Percentiles rank a stretch among this genome's conserved stretches.
Conservation (phyloP, 805 yeast genomes). For the Cyberlindnera mississippiensis region DNA sequence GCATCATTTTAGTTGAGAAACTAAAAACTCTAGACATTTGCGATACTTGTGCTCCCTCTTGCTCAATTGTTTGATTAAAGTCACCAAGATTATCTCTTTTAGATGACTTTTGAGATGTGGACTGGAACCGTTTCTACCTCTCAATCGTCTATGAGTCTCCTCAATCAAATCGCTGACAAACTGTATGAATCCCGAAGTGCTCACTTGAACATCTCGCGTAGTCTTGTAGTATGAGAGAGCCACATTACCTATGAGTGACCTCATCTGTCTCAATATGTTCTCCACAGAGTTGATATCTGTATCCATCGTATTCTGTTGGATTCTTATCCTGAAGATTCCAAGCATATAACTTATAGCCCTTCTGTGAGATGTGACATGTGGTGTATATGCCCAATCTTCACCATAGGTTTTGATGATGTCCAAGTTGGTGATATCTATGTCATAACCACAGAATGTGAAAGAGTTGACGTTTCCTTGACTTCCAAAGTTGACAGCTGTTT, state of each 20-base stretch:
- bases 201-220: constrained; percentile 3
- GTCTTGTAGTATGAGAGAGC: constrained; percentile 18
- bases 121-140: neutral
- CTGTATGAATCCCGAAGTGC: constrained; percentile 4
- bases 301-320: constrained; percentile 30
- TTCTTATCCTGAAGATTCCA: constrained; percentile 30
- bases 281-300: constrained; percentile 18
- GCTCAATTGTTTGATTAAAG: constrained; percentile 14
- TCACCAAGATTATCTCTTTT: constrained; percentile 4
- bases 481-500: constrained; percentile 35
- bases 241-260: constrained; percentile 14
- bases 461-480: constrained; percentile 1
- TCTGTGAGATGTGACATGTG: constrained; percentile 13
- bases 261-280: constrained; percentile 23
- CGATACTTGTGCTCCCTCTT: constrained; percentile 16
- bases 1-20: too few relatives aligned
- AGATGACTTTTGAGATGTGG: neutral
- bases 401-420: constrained; percentile 34
- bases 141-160: constrained; percentile 1
- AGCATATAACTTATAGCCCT: constrained; percentile 10
- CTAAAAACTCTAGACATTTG: constrained; percentile 4
- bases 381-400: constrained; percentile 14
- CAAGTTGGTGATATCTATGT: constrained; percentile 32
- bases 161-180: constrained; percentile 8
- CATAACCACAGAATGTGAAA: constrained; percentile 41